Evolutionary conservation across 192 early-diverging fungal species (phyloP).

Genomic region (Gryganskiella cystojenkinii): DNA sequence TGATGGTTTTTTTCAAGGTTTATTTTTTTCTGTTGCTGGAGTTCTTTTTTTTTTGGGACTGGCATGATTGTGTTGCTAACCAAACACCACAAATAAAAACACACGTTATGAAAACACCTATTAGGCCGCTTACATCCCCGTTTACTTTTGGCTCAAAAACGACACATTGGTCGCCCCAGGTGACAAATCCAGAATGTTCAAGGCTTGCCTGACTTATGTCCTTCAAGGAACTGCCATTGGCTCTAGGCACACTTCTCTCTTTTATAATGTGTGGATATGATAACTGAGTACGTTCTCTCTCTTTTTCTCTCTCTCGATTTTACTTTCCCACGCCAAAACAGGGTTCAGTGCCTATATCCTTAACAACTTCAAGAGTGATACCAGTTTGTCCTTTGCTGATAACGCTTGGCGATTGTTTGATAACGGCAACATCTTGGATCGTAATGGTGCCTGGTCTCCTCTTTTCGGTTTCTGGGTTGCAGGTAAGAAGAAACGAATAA

Average conservation of each 20-base stretch:
- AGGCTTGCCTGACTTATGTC: constrained; percentile 11
- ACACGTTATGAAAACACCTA: neutral
- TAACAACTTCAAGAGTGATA: constrained; percentile 2
- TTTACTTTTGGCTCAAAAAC: constrained; percentile 40
- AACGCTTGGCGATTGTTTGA: constrained; percentile 16
- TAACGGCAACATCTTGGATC: constrained; percentile 11
- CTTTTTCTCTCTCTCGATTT: neutral
- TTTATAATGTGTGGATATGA: neutral
- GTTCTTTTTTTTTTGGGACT: no score
- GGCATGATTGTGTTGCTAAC: neutral
- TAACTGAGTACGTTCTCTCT: neutral
- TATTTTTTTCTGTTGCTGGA: neutral
- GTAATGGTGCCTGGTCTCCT: constrained; percentile 19
- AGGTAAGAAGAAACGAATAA: neutral
- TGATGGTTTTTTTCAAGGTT: no score
- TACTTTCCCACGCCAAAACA: neutral
- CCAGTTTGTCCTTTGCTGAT: neutral
- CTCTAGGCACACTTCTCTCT: constrained; percentile 3
- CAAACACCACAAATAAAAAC: neutral
- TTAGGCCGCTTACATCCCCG: constrained; percentile 42
- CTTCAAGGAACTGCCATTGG: constrained; percentile 1
- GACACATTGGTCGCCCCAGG: constrained; percentile 4
- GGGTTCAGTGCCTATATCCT: constrained; percentile 10
- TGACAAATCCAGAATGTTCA: constrained; percentile 19
- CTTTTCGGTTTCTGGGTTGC: constrained; percentile 27